These are phyloP conservation scores for Violaceomyces palustris DNA, from an alignment of 1,284 basidiomycete species.

Conservation along the genomic window DNA sequence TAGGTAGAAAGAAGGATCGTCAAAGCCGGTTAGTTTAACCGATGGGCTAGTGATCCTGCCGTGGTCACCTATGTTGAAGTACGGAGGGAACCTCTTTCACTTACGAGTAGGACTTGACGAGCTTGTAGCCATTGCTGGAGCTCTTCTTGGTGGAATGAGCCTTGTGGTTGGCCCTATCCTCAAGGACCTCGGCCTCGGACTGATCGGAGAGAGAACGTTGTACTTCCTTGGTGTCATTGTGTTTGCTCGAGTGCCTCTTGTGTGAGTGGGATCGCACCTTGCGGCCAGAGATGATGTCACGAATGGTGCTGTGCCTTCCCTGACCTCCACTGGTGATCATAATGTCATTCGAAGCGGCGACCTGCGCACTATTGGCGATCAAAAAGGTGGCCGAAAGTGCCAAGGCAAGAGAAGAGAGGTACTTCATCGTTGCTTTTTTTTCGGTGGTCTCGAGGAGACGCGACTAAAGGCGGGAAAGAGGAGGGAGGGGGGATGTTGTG, in stretches of 20 bases:
- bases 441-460: too few species aligned
- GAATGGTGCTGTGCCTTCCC: conserved; percentile 22
- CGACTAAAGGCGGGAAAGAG: too few species aligned
- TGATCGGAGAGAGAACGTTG: too few species aligned
- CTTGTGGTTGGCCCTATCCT: background rate
- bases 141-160: background rate
- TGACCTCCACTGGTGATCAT: conserved; percentile 24
- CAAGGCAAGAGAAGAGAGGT: conserved; percentile 26
- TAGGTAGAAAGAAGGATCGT: too few species aligned
- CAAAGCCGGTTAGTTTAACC: too few species aligned
- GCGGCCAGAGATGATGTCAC: conserved; percentile 32
- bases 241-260: background rate
- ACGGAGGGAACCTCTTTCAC: too few species aligned
- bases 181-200: too few species aligned
- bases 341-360: conserved; percentile 5
- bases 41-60: too few species aligned
- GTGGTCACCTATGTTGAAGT: too few species aligned
- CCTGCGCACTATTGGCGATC: background rate
- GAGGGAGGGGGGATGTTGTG: too few species aligned
- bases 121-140: conserved; percentile 12
- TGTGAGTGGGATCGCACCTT: conserved; percentile 30
- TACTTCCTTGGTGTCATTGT: background rate
- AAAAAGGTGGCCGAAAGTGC: conserved; percentile 20
- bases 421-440: conserved; percentile 36
- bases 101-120: conserved; percentile 29